Percentiles rank a stretch among this genome's conserved stretches.
Evolutionary conservation across 768 basidiomycete species (phyloP).

Genomic region (Porpolomopsis calyptriformis): DNA sequence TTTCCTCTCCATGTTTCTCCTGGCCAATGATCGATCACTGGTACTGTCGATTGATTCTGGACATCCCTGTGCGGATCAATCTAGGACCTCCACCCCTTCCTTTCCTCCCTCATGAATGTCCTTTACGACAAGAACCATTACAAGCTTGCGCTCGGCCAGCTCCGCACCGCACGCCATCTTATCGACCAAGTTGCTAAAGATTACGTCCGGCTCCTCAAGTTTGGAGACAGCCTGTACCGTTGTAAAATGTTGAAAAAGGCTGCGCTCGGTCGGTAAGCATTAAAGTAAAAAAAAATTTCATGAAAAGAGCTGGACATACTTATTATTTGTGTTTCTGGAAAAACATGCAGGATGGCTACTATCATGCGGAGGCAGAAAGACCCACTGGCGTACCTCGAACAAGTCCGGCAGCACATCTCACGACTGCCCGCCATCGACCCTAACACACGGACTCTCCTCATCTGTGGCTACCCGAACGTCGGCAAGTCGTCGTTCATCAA

Average conservation of each 20-base stretch:
- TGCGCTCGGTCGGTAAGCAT: conserved; percentile 81
- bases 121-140: conserved; percentile 99
- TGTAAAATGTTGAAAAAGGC: conserved; percentile 98
- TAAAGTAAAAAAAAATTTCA: neutral
- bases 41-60: neutral
- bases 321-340: neutral
- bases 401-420: conserved; percentile 97
- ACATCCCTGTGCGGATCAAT: neutral
- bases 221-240: conserved; percentile 93
- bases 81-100: conserved; percentile 89
- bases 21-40: neutral
- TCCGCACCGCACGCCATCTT: conserved; percentile 89
- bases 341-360: conserved; percentile 79
- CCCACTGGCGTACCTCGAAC: conserved; percentile 94
- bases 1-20: neutral
- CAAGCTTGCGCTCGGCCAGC: conserved; percentile 95
- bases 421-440: conserved; percentile 98
- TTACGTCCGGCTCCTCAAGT: conserved; percentile 92
- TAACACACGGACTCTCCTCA: conserved; percentile 91
- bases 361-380: conserved; percentile 99
- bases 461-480: conserved; percentile 99
- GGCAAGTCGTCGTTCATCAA: conserved; percentile 99
- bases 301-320: too few relatives aligned
- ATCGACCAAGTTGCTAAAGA: conserved; percentile 97
- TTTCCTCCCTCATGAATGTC: conserved; percentile 93